Conservation (phyloP, 208 protist genomes). For the Wallacemonas sp. region DNA sequence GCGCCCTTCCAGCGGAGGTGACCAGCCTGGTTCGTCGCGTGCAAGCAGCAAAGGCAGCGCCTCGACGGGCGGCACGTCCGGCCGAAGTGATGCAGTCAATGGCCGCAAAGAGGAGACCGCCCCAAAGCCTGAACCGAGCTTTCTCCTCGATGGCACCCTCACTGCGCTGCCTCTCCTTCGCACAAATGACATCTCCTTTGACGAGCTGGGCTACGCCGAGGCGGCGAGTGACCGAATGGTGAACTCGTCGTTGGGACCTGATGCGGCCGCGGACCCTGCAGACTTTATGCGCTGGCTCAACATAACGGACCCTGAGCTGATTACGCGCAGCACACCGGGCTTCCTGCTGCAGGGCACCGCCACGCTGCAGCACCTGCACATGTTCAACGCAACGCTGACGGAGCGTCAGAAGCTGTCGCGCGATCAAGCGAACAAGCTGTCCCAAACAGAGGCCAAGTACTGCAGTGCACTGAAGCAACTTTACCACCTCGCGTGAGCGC, state of each 20-base stretch:
- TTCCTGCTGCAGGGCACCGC: slow-evolving; percentile 39
- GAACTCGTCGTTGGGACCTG: neutral
- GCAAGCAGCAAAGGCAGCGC: no score
- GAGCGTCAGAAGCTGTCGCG: slow-evolving; percentile 37
- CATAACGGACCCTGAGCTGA: slow-evolving; percentile 15
- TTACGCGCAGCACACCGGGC: slow-evolving; percentile 9
- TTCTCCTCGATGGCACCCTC: slow-evolving; percentile 35
- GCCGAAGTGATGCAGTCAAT: no score
- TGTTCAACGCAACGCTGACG: slow-evolving; percentile 48
- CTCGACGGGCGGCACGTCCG: no score
- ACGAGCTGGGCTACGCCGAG: slow-evolving; percentile 41
- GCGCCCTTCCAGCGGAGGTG: slow-evolving; percentile 18
- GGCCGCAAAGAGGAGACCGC: slow-evolving; percentile 8
- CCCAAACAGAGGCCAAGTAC: slow-evolving; percentile 56
- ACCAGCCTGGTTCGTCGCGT: neutral
- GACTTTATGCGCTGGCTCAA: slow-evolving; percentile 21
- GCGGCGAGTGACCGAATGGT: slow-evolving; percentile 12
- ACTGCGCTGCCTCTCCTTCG: slow-evolving; percentile 56
- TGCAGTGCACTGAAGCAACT: slow-evolving; percentile 61
- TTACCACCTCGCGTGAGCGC: no score
- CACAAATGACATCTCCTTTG: slow-evolving; percentile 72
- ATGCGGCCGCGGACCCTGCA: slow-evolving; percentile 11
- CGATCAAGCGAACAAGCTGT: slow-evolving; percentile 44
- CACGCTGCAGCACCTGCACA: slow-evolving; percentile 43
- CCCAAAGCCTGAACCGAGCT: slow-evolving; percentile 3